Evolutionary conservation across 129 eudicot genomes (phyloP), one percentile per base, ranked within the genome.

Genomic region (Pseudognaphalium luteoalbum): DNA sequence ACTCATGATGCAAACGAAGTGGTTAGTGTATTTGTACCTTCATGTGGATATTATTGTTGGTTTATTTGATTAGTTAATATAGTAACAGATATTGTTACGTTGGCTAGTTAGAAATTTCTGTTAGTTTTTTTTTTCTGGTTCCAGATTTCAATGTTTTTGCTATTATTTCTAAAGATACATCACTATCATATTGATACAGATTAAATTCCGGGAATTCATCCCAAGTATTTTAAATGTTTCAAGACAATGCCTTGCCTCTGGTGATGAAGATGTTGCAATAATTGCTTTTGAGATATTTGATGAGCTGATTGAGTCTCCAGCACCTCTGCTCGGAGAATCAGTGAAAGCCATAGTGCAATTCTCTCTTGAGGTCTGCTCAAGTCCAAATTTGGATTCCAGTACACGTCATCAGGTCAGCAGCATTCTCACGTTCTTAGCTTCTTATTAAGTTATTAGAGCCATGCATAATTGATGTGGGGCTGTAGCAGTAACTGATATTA

Each of bases 201-300:
- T 93, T 22, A 90, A 86, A 78, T 93, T 93, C 78, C 83, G 98
- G 41, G 98, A 93, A 41, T 93, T 93, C 73, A 91, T 93, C 37
- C 98, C 98, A 42, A 86, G 98, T 84, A 93, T 93, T 35, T 82
- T 93, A 83, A 84, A 87, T 77, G 98, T 89, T 41, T 86, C 98
- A 64, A 88, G 97, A 71, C 97, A 93, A 83, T 93, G 96, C 72
- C 92, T 93, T 76, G 91, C 96, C 56, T 88, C 96, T 44, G 98
- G 98, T 25, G 98, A 93, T 11, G 96, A 93, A 82, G 96, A 93
- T 73, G 90, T 93, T 71, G 96, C 94, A 60, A 86, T 90, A 72
- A 86, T 93, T 83, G 98, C 98, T 56, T 93, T 93, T 80, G 98
- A 93, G 83, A 93, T 93, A 80, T 93, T 93, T 81, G 97, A 93